Evolutionary conservation across 495 filamentous ascomycete species (phyloP).

Genomic region (Patellaria atrata): DNA sequence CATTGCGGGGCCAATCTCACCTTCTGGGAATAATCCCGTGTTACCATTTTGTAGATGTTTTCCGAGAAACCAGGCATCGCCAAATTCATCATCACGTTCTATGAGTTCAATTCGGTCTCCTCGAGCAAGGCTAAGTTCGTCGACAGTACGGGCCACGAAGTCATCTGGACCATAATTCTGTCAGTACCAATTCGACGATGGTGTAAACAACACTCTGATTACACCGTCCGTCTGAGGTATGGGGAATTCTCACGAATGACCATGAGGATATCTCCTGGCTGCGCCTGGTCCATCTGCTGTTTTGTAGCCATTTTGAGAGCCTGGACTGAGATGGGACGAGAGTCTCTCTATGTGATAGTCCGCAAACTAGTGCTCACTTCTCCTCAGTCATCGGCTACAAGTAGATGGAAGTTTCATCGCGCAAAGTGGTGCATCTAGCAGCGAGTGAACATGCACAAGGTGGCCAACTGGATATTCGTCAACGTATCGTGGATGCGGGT

Average conservation of each 20-base stretch:
- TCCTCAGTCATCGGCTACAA: too few species aligned
- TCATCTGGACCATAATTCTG: slow-evolving; percentile 38
- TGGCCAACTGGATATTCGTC: too few species aligned
- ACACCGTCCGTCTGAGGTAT: neutral
- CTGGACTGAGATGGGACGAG: neutral
- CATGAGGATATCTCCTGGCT: slow-evolving; percentile 20
- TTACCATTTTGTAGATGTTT: slow-evolving; percentile 58
- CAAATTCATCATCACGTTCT: slow-evolving; percentile 93
- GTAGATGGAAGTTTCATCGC: too few species aligned
- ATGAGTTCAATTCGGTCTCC: slow-evolving; percentile 84
- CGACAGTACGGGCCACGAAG: slow-evolving; percentile 75
- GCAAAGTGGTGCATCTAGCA: too few species aligned
- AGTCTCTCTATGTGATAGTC: neutral
- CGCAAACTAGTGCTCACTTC: neutral
- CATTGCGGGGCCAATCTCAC: too few species aligned
- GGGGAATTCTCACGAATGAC: slow-evolving; percentile 21
- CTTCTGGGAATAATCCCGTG: slow-evolving; percentile 81
- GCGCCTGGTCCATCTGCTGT: slow-evolving; percentile 10
- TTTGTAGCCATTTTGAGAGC: slow-evolving; percentile 8
- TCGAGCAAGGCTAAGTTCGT: slow-evolving; percentile 78
- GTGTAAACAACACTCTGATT: neutral
- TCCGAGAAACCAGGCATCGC: slow-evolving; percentile 94
- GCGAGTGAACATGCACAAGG: too few species aligned
- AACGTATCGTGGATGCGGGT: too few species aligned
- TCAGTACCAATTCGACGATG: neutral